A percentile compares a stretch with the other conserved stretches of the same genome.
Conservation (phyloP, 2,329 filamentous ascomycete species). For the Penicillium vulpinum region DNA sequence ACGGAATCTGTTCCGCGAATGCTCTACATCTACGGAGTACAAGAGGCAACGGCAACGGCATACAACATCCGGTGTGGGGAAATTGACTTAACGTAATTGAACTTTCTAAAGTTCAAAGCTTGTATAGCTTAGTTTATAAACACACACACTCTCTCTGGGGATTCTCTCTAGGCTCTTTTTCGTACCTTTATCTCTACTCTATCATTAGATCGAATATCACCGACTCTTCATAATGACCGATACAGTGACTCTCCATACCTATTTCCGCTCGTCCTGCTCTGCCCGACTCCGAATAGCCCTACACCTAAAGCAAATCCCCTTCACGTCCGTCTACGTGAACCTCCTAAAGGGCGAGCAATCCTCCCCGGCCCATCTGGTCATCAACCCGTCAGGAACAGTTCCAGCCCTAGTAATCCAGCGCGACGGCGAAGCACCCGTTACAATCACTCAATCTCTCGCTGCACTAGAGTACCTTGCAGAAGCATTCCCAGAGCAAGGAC, state of each 20-base stretch:
- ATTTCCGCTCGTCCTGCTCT: slow-evolving; percentile 64
- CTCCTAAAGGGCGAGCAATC: slow-evolving; percentile 57
- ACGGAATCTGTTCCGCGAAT: slow-evolving; percentile 5
- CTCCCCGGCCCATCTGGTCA: slow-evolving; percentile 45
- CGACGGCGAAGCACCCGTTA: slow-evolving; percentile 29
- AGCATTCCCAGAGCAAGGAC: slow-evolving; percentile 45
- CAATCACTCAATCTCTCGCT: slow-evolving; percentile 59
- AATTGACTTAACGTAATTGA: background rate
- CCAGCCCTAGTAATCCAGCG: slow-evolving; percentile 53
- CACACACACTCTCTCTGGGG: background rate
- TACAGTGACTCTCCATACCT: slow-evolving; percentile 54
- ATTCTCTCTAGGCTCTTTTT: background rate
- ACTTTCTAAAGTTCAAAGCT: too few species aligned
- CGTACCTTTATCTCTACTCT: too few species aligned
- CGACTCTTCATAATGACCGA: slow-evolving; percentile 20
- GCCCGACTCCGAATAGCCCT: slow-evolving; percentile 62
- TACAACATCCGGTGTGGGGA: background rate
- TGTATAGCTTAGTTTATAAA: background rate
- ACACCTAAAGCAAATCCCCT: slow-evolving; percentile 55
- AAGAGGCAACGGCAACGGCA: background rate
- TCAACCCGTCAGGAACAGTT: slow-evolving; percentile 58
- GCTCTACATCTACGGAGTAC: background rate
- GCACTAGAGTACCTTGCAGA: slow-evolving; percentile 66
- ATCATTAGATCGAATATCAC: background rate
- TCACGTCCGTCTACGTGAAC: slow-evolving; percentile 53